Base-by-base conservation (phyloP, 768 basidiomycete species). In the Podaxis carcinomalis region DNA sequence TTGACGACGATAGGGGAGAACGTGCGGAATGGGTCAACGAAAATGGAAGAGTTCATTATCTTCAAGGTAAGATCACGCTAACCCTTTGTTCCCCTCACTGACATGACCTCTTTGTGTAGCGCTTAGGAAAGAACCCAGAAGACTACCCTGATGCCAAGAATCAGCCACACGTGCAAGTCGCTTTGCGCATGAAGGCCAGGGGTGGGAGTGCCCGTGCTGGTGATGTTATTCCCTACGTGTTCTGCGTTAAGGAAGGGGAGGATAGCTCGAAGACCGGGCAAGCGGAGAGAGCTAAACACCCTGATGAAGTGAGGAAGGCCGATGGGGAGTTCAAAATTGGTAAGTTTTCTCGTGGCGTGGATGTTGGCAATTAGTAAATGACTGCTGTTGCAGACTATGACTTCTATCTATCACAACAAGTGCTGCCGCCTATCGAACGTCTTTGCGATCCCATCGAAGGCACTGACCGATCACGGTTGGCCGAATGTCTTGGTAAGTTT, bases 101-200 rank as follows among this genome's bases (percentile, higher is more conserved):
- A 54, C 35, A 16, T 44, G 5, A 28, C 4, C 4, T 52, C 10
- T 46, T 56, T 9, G 23, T n/a, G 21, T 68, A 97, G 94, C 90
- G 97, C 57, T 80, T 99, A 57, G 93, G 97, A 13, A 98, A 98
- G 78, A 93, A 93, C 63, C 96, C 96, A 0, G 92, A 96, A 67
- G 95, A 97, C 68, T 99, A 98, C 69, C 95, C 96, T 0, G 96
- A 98, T 70, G 90, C 86, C 5, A 98, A 98, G 74, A 87, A 80
- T 40, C 95, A 95, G 67, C 97, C 97, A 1, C 97, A 99, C 68
- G 96, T 98, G 1, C 95, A 97, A 68, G 97, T 99, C 16, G 96
- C 95, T 0, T 76, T 97, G 52, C 83, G 92, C 40, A 84, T 96
- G 88, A 95, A 95, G 74, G 80, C 85, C 4, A 90, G 84, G 64